A percentile compares a stretch with the other conserved stretches of the same genome.
Evolutionary conservation across 2,329 filamentous ascomycete species (phyloP).

Genomic region (Lojkania enalia): DNA sequence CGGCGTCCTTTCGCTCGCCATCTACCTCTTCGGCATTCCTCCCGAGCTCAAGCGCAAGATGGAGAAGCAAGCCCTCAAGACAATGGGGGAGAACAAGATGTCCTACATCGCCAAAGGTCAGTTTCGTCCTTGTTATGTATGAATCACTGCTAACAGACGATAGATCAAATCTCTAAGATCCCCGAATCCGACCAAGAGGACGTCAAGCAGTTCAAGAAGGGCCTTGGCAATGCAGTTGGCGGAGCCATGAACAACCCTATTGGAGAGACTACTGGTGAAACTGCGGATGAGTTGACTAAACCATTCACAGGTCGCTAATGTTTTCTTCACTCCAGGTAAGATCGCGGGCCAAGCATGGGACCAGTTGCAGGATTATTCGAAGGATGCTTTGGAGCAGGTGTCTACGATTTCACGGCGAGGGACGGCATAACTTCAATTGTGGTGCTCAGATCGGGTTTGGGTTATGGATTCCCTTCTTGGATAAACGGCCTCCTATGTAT

Average conservation of each 20-base stretch:
- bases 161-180: slow-evolving; percentile 45
- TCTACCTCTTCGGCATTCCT: slow-evolving; percentile 55
- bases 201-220: slow-evolving; percentile 42
- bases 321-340: slow-evolving; percentile 23
- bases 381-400: slow-evolving; percentile 23
- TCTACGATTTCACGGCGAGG: slow-evolving; percentile 20
- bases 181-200: slow-evolving; percentile 44
- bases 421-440: slow-evolving; percentile 6
- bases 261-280: slow-evolving; percentile 43
- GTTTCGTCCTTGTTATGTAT: slow-evolving; percentile 2
- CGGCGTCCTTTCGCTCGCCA: slow-evolving; percentile 41
- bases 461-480: neutral
- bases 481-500: neutral
- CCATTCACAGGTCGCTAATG: slow-evolving; percentile 45
- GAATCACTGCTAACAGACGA: neutral
- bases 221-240: slow-evolving; percentile 40
- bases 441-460: neutral
- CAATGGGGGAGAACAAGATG: slow-evolving; percentile 58
- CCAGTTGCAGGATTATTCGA: slow-evolving; percentile 23
- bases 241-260: slow-evolving; percentile 41
- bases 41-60: slow-evolving; percentile 52
- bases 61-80: slow-evolving; percentile 52
- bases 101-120: slow-evolving; percentile 46
- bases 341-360: slow-evolving; percentile 29
- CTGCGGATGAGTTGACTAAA: slow-evolving; percentile 39